phyloP scores from a whole-genome alignment of 2,329 filamentous ascomycete species.

The Cladosporium phlei region DNA sequence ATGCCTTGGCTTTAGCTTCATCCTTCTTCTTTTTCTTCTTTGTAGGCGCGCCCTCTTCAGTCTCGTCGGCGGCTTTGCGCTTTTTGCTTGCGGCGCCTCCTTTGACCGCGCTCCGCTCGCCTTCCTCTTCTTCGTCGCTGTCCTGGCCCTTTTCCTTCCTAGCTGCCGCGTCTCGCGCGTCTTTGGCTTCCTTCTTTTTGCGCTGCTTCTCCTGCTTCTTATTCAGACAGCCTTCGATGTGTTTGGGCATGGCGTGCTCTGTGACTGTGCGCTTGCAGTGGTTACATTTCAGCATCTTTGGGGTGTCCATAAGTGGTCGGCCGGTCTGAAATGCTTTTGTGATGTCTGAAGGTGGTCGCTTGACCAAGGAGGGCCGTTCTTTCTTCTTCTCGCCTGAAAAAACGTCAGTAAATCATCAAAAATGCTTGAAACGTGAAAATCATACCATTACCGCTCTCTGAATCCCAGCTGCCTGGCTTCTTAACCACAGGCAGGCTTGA shows the following conservation, averaged over 20 bases:
- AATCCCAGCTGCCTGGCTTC: conserved; percentile 32
- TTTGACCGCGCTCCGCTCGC: conserved; percentile 28
- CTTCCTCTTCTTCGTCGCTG: conserved; percentile 32
- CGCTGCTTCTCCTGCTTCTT: conserved; percentile 67
- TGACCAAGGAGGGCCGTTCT: conserved; percentile 30
- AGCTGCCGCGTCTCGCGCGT: conserved; percentile 47
- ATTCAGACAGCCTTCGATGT: conserved; percentile 78
- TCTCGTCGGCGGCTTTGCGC: conserved; percentile 45
- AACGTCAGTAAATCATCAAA: no score
- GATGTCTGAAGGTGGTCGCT: conserved; percentile 67
- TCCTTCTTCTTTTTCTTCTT: conserved; percentile 70
- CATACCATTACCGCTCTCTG: conserved; percentile 24
- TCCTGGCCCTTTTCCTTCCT: conserved; percentile 43
- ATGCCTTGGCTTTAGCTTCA: conserved; percentile 54
- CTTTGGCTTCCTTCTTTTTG: conserved; percentile 61
- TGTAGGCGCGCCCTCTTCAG: conserved; percentile 71
- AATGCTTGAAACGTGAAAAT: no score
- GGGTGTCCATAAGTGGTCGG: conserved; percentile 71
- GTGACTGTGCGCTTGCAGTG: conserved; percentile 89
- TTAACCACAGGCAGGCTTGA: conserved; percentile 28
- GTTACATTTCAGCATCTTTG: conserved; percentile 78
- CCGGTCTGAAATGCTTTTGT: conserved; percentile 77
- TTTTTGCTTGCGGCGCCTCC: conserved; percentile 35
- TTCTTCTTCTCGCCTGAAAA: conserved; percentile 14
- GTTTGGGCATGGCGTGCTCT: conserved; percentile 67